Evolutionary conservation across 176 grass and related monocot genomes (phyloP), one percentile per base, ranked within the genome.

Genomic region (Tillandsia leiboldiana): DNA sequence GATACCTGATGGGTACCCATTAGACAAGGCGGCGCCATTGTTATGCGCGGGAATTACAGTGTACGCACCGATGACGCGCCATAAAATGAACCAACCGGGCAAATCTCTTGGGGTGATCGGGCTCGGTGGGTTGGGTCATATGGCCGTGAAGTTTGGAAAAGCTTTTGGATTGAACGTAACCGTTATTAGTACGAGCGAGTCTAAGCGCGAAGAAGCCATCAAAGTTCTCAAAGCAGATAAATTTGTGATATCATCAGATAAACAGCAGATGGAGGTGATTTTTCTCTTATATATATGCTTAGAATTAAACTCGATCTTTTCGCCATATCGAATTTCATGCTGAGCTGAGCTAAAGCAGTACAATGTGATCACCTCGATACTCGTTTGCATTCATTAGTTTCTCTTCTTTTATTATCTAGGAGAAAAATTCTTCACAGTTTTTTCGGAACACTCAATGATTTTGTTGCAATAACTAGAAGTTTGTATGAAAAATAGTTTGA

Each of bases 111-210:
- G 20, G 20, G 20, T 20, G 20, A 20, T 20, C 20, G 20, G 20
- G 20, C 20, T 20, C 20, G 20, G 20, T 20, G 20, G 20, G 20
- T 20, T 80, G 48, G 86, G 86, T 48, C 90, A 90, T 68, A 84
- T 95, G 90, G 83, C 86, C 33, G 80, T 90, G 10, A 95, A 95
- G 66, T 90, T 95, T 75, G 90, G 86, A 29, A 92, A 92, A 64
- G 80, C 80, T 10, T 88, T 92, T 72, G 90, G 90, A 51, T 58
- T 92, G 64, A 86, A 88, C 13, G 83, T 92, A 1, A 88, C 90
- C 2, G 83, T 88, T 66, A 65, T 92, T 13, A 92, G 90, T 75
- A 92, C 90, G 1, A 87, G 84, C 64, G 76, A 90, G 68, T 87
- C 84, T 1, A 96, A 96, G 73, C 87, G 79, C 69, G 79, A 96